Base-by-base conservation (phyloP, 768 basidiomycete species). In the Lyophyllum semitale region DNA sequence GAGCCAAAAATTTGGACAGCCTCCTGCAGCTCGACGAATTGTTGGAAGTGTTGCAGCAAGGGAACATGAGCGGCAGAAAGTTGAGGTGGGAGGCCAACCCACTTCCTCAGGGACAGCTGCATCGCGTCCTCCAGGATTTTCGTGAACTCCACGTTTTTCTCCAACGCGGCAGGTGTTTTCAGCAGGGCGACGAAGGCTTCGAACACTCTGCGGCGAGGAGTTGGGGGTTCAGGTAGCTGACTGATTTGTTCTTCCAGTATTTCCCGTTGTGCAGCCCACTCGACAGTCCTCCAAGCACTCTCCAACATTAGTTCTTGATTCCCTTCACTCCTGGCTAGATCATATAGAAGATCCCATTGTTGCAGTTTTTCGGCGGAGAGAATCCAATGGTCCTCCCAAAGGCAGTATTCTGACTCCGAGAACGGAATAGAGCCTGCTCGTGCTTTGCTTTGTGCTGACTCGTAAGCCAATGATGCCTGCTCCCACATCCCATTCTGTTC, bases 321-420 rank as follows among this genome's bases (percentile, higher is more conserved):
- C 25, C 84, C 85, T 70, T 98, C 96, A 52, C 78, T 84, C 61
- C 87, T 86, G 1, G 93, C 94, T 18, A 99, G 83, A 49, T 99
- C 97, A 59, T 91, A 84, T 4, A 99, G 80, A 20, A 90, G 84
- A 55, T 99, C 97, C 97, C 97, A 99, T 58, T 97, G 91, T 67
- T 98, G 97, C 17, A 99, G 77, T 71, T 99, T 99, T 73, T 96
- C 93, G 0, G 94, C 89, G 1, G 95, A 83, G 8, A 95, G 75
- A 55, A 99, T 91, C 96, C 97, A 99, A 69, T 99, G 97, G 68
- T 99, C 97, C 65, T 99, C 97, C 97, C 97, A 99, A 18, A 99
- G 77, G 63, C 91, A 94, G 69, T 95, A 98, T 69, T 99, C 97
- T 1, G 89, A 80, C 69, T 99, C 97, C 12, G 91, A 89, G 75